These are phyloP conservation scores for Macrophomina phaseolina DNA, from an alignment of 2,329 filamentous ascomycete genomes.

Conservation along the genomic window DNA sequence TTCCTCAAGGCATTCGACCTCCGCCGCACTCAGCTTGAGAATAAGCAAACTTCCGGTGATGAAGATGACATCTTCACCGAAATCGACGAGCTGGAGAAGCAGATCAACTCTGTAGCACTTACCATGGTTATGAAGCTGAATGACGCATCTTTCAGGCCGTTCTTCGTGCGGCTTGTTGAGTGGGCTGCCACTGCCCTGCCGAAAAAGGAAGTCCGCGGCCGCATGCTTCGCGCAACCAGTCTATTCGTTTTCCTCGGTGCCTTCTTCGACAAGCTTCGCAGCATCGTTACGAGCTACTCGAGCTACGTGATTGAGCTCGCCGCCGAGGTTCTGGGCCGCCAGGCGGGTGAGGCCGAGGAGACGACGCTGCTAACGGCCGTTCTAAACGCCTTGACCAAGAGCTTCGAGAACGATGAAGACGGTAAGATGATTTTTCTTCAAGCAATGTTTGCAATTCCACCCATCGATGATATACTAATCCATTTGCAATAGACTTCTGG, in stretches of 20 bases:
- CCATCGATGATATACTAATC: no score
- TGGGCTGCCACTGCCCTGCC: slow-evolving; percentile 71
- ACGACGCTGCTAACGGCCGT: slow-evolving; percentile 69
- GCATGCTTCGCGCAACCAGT: slow-evolving; percentile 69
- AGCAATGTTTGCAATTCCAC: no score
- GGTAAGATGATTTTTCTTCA: slow-evolving; percentile 45
- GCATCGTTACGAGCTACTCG: slow-evolving; percentile 91
- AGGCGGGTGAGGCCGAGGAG: slow-evolving; percentile 35
- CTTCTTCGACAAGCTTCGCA: slow-evolving; percentile 88
- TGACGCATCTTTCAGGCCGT: slow-evolving; percentile 87
- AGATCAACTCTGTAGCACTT: slow-evolving; percentile 73
- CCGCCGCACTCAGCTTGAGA: slow-evolving; percentile 56
- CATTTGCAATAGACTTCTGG: slow-evolving; percentile 71
- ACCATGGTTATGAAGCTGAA: slow-evolving; percentile 98
- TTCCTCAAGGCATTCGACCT: slow-evolving; percentile 67
- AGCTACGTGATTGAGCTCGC: slow-evolving; percentile 81
- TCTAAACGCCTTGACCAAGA: slow-evolving; percentile 73
- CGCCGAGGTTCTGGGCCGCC: slow-evolving; percentile 62
- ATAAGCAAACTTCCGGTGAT: slow-evolving; percentile 33
- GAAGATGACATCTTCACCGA: slow-evolving; percentile 56
- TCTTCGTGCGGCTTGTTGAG: slow-evolving; percentile 85
- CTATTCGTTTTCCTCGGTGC: slow-evolving; percentile 80
- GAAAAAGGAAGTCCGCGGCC: slow-evolving; percentile 66
- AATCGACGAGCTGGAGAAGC: slow-evolving; percentile 66
- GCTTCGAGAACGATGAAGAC: slow-evolving; percentile 89